Conservation (phyloP, 257 asterid genomes). For the Cruciata laevipes region DNA sequence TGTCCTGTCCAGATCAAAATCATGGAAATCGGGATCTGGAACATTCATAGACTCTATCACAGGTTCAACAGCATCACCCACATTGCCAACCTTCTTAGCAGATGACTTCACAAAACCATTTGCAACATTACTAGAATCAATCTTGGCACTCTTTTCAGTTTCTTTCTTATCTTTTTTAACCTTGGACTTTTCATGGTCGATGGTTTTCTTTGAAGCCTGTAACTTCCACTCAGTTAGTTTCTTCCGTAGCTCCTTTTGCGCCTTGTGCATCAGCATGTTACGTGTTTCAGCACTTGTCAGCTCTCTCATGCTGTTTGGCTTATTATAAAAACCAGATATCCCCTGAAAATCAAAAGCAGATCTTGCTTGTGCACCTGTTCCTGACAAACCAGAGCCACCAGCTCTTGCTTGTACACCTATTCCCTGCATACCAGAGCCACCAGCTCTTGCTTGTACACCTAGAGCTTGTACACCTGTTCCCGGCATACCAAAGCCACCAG, state of each 20-base stretch:
- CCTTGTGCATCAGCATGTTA: constrained; percentile 41
- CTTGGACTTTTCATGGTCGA: constrained; percentile 23
- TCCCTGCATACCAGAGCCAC: constrained; percentile 1
- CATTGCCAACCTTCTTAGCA: constrained; percentile 20
- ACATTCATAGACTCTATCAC: constrained; percentile 45
- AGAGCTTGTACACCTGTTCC: constrained; percentile 12
- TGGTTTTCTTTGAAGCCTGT: constrained; percentile 21
- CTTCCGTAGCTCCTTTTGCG: constrained; percentile 35
- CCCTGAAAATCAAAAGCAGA: constrained; percentile 27
- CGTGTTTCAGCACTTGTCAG: constrained; percentile 32
- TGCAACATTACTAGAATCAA: constrained; percentile 21
- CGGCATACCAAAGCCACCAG: not conserved
- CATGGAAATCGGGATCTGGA: constrained; percentile 81
- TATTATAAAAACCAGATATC: constrained; percentile 23
- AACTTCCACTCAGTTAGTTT: constrained; percentile 37
- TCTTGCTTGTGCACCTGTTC: constrained; percentile 24
- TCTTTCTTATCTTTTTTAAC: constrained; percentile 30
- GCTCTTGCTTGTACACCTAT: not conserved
- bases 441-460: not conserved
- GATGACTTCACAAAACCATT: constrained; percentile 32
- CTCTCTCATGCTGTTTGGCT: constrained; percentile 34
- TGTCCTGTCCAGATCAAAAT: constrained; percentile 59
- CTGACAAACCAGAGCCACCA: constrained; percentile 5
- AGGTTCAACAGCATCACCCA: constrained; percentile 19
- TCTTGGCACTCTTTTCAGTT: constrained; percentile 16